phyloP scores from a whole-genome alignment of 2,329 filamentous ascomycete genomes.

The Conoideocrella luteorostrata region DNA sequence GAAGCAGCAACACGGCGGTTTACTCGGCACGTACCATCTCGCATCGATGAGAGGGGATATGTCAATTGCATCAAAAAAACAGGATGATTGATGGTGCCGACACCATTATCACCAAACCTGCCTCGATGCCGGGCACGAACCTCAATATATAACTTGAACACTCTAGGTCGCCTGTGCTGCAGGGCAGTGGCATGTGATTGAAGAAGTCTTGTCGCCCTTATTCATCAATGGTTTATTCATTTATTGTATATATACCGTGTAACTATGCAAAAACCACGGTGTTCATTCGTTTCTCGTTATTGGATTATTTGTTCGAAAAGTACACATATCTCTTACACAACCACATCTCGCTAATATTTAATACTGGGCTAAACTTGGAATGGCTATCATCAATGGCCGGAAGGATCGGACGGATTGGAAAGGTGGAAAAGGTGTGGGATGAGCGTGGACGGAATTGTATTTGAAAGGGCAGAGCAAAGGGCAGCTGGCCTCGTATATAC shows the following conservation, averaged over 20 bases:
- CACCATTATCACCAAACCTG: too few species aligned
- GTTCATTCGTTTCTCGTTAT: neutral
- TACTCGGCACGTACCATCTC: neutral
- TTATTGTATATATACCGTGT: neutral
- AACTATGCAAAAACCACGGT: neutral
- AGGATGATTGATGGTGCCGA: neutral
- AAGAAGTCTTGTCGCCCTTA: neutral
- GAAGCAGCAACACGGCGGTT: neutral
- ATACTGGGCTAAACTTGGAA: neutral
- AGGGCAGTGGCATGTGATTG: neutral
- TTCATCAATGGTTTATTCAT: neutral
- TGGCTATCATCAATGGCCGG: neutral
- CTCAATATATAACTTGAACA: neutral
- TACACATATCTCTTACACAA: too few species aligned
- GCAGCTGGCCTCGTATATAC: neutral
- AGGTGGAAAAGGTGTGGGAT: neutral
- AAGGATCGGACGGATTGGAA: neutral
- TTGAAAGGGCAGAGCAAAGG: neutral
- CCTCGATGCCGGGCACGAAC: neutral
- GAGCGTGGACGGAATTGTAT: too few species aligned
- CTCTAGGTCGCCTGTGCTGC: neutral
- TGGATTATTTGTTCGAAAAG: neutral
- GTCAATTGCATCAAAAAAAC: neutral
- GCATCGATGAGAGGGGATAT: neutral
- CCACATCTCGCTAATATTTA: constrained; percentile 2